Conservation (phyloP, 2,329 filamentous ascomycete species). For the Monosporascus sp. region DNA sequence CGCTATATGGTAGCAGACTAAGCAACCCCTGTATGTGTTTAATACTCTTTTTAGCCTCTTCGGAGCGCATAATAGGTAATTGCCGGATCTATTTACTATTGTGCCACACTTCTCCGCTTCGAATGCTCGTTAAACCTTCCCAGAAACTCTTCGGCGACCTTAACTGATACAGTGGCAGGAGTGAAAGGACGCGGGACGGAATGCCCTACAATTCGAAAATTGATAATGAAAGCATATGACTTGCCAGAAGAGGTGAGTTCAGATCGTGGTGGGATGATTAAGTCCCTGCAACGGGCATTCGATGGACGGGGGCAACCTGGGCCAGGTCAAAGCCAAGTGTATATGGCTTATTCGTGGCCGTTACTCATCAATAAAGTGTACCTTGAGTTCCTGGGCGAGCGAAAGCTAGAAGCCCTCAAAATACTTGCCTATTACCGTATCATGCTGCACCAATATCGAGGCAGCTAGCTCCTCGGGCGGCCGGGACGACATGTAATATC, state of each 20-base stretch:
- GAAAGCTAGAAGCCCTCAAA: slow-evolving; percentile 4
- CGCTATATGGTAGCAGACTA: slow-evolving; percentile 2
- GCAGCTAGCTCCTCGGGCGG: slow-evolving; percentile 8
- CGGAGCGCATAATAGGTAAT: not conserved
- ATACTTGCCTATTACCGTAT: slow-evolving; percentile 8
- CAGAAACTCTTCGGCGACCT: not conserved
- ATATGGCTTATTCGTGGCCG: slow-evolving; percentile 7
- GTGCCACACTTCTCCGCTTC: too few relatives aligned
- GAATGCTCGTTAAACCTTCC: too few relatives aligned
- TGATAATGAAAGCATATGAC: slow-evolving; percentile 3
- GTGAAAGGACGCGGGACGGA: slow-evolving; percentile 5
- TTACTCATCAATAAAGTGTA: slow-evolving; percentile 6
- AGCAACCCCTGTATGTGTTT: not conserved
- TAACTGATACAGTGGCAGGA: not conserved
- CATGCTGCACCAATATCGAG: slow-evolving; percentile 1
- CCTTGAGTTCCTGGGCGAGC: slow-evolving; percentile 8
- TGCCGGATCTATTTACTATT: too few relatives aligned
- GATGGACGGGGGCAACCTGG: slow-evolving; percentile 2
- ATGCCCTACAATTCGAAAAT: slow-evolving; percentile 1
- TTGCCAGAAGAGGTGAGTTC: slow-evolving; percentile 2
- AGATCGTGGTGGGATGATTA: slow-evolving; percentile 4
- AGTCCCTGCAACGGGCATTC: slow-evolving; percentile 6
- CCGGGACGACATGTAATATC: slow-evolving; percentile 5
- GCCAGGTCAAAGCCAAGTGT: not conserved
- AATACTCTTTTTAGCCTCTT: too few relatives aligned